A percentile compares a stretch with the other conserved stretches of the same genome.
These are phyloP conservation scores for Curvularia sp. DNA, from an alignment of 2,329 filamentous ascomycete genomes.

Conservation along the genomic window DNA sequence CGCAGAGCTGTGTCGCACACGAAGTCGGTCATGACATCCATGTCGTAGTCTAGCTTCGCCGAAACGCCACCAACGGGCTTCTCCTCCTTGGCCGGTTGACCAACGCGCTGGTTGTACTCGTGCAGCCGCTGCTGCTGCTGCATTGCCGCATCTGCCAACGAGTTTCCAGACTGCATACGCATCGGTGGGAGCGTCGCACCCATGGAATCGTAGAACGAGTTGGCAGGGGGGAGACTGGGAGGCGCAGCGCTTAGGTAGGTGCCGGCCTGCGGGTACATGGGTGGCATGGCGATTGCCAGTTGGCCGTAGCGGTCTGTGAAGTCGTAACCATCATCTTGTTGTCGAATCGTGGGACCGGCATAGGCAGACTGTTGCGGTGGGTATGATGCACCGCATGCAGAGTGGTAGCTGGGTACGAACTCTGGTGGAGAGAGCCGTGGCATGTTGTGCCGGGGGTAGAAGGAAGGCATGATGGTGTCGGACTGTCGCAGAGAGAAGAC, in stretches of 20 bases:
- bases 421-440: conserved; percentile 59
- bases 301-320: conserved; percentile 57
- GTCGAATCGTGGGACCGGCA: conserved; percentile 49
- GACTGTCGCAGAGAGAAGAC: conserved; percentile 52
- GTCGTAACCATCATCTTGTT: conserved; percentile 57
- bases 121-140: conserved; percentile 53
- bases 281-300: conserved; percentile 50
- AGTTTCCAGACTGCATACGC: conserved; percentile 51
- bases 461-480: conserved; percentile 58
- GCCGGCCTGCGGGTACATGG: conserved; percentile 51
- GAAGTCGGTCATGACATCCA: conserved; percentile 95
- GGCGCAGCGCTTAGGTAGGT: conserved; percentile 50
- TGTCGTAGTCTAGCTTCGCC: conserved; percentile 93
- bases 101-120: conserved; percentile 48
- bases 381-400: conserved; percentile 55
- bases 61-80: conserved; percentile 85
- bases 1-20: conserved; percentile 86
- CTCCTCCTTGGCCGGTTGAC: conserved; percentile 63
- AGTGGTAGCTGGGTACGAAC: conserved; percentile 54
- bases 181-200: conserved; percentile 58
- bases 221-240: conserved; percentile 47
- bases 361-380: conserved; percentile 55
- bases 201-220: conserved; percentile 55
- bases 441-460: conserved; percentile 57
- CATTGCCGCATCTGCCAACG: conserved; percentile 49